Evolutionary conservation across 179 eudicot species (phyloP).

Genomic region (Sideroxylon spinosum): DNA sequence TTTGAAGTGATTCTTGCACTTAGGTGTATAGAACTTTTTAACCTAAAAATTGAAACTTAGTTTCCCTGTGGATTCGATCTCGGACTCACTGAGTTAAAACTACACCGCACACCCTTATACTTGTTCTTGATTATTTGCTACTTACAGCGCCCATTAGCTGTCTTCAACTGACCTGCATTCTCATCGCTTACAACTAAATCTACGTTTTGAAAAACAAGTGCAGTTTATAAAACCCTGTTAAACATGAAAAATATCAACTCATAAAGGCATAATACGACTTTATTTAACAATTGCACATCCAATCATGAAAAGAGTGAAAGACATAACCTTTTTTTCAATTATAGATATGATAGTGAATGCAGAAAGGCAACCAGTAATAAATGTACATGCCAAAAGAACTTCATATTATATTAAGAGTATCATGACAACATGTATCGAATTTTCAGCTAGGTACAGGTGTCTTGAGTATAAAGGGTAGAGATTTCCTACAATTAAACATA

Average conservation of each 20-base stretch:
- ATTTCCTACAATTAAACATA: background rate
- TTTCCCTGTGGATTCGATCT: too few species aligned
- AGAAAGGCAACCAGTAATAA: background rate
- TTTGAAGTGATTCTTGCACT: too few species aligned
- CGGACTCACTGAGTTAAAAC: too few species aligned
- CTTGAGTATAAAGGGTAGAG: background rate
- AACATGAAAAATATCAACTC: constrained; percentile 7
- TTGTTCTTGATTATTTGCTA: too few species aligned
- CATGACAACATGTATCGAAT: background rate
- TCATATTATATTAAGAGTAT: background rate
- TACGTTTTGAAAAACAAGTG: constrained; percentile 25
- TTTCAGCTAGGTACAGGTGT: background rate
- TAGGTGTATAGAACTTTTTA: too few species aligned
- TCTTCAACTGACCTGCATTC: constrained; percentile 29
- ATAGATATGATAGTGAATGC: background rate
- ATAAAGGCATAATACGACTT: background rate
- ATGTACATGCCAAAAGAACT: background rate
- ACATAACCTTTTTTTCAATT: background rate
- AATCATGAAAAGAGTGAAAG: constrained; percentile 1
- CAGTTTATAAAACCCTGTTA: constrained; percentile 22
- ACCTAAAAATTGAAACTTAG: too few species aligned
- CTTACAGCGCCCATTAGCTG: constrained; percentile 39
- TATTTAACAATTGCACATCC: background rate
- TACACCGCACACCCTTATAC: too few species aligned
- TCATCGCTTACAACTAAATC: constrained; percentile 23